These are phyloP conservation scores for Hygrophorus russula DNA, from an alignment of 768 basidiomycete genomes.

Conservation along the genomic window DNA sequence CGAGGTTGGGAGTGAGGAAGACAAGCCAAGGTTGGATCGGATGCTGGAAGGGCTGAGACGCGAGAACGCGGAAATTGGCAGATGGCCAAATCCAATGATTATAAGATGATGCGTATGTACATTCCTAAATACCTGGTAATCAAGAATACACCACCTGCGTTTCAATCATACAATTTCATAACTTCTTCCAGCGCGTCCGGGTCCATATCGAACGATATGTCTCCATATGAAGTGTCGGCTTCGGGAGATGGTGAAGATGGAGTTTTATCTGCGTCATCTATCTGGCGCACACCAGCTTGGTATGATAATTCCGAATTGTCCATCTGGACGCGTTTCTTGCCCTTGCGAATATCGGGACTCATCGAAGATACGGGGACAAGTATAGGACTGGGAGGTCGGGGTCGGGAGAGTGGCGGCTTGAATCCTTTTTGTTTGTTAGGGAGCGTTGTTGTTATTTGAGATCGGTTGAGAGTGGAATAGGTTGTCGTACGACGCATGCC, in stretches of 20 bases:
- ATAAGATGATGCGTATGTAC: too few relatives aligned
- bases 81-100: too few relatives aligned
- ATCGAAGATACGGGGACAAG: background rate
- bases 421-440: slow-evolving; percentile 24
- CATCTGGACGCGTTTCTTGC: background rate
- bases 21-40: slow-evolving; percentile 18
- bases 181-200: slow-evolving; percentile 23
- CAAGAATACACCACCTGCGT: too few relatives aligned
- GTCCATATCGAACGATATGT: slow-evolving; percentile 22
- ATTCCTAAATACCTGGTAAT: too few relatives aligned
- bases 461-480: slow-evolving; percentile 5
- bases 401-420: slow-evolving; percentile 20
- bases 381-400: slow-evolving; percentile 7
- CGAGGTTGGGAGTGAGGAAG: slow-evolving; percentile 18
- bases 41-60: slow-evolving; percentile 13
- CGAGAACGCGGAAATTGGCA: slow-evolving; percentile 14
- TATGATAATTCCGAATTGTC: too few relatives aligned
- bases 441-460: slow-evolving; percentile 8
- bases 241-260: slow-evolving; percentile 15
- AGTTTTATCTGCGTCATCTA: background rate
- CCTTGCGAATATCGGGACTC: background rate
- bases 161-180: slow-evolving; percentile 21
- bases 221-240: slow-evolving; percentile 19
- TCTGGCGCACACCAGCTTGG: too few relatives aligned
- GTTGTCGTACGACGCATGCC: slow-evolving; percentile 29